phyloP scores from a whole-genome alignment of 768 basidiomycete genomes.

The Pulveroboletus sp. region DNA sequence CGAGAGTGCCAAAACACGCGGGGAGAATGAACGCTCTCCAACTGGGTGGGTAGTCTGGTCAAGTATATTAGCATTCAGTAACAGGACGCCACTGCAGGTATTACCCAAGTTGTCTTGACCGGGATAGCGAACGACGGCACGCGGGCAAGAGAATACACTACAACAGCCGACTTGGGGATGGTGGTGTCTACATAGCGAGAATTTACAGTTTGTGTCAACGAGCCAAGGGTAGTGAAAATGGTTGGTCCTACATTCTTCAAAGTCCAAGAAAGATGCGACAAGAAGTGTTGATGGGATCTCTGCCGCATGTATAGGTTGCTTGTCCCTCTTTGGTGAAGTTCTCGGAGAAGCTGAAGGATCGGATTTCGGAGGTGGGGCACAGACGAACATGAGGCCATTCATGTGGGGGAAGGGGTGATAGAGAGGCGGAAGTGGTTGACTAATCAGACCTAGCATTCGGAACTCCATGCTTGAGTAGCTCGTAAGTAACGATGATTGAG shows the following conservation, averaged over 20 bases:
- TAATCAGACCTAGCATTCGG: constrained; percentile 34
- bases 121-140: constrained; percentile 21
- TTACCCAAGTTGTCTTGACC: constrained; percentile 39
- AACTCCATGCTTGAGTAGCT: constrained; percentile 3
- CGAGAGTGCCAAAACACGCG: constrained; percentile 44
- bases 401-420: constrained; percentile 34
- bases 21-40: constrained; percentile 38
- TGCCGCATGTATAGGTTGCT: constrained; percentile 14
- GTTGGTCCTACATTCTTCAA: constrained; percentile 50
- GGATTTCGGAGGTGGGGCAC: constrained; percentile 29
- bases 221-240: background rate
- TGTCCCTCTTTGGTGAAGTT: constrained; percentile 28
- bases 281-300: constrained; percentile 42
- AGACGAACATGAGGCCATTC: constrained; percentile 44
- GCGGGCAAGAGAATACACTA: constrained; percentile 32
- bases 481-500: background rate
- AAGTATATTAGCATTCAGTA: constrained; percentile 1
- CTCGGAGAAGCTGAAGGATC: constrained; percentile 25
- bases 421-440: constrained; percentile 45
- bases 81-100: background rate
- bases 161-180: constrained; percentile 35
- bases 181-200: constrained; percentile 37
- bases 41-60: constrained; percentile 20
- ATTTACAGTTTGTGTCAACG: constrained; percentile 21
- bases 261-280: constrained; percentile 51